These are phyloP conservation scores for Schwanniomyces sp. DNA, from an alignment of 805 yeast genomes.

Conservation along the genomic window DNA sequence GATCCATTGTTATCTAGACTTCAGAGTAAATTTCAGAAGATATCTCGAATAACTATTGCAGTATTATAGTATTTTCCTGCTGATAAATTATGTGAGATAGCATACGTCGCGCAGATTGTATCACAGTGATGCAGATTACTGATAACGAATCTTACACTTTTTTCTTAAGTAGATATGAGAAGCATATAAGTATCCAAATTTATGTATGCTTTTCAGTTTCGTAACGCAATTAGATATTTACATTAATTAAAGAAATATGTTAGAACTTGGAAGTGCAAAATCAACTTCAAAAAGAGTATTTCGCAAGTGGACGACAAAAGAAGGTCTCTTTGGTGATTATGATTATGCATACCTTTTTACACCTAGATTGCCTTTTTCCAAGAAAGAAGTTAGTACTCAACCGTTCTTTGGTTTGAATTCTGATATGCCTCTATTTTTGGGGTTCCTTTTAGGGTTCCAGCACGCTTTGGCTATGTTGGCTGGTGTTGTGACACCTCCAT, in stretches of 20 bases:
- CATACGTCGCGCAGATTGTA: not conserved
- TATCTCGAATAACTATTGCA: too few relatives aligned
- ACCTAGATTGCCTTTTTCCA: constrained; percentile 73
- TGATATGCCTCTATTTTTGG: constrained; percentile 79
- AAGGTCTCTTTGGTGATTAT: constrained; percentile 85
- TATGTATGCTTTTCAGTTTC: too few relatives aligned
- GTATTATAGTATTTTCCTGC: too few relatives aligned
- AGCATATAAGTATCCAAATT: not conserved
- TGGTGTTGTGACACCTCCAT: constrained; percentile 83
- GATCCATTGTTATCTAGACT: too few relatives aligned
- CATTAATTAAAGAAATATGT: not conserved
- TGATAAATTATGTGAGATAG: not conserved
- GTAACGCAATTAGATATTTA: not conserved
- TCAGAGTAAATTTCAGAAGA: too few relatives aligned
- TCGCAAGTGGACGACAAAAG: constrained; percentile 64
- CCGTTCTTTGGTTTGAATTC: constrained; percentile 83
- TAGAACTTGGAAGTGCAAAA: constrained; percentile 9
- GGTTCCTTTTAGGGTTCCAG: constrained; percentile 78
- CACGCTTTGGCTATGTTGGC: constrained; percentile 91
- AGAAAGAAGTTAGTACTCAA: constrained; percentile 49
- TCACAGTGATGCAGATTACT: not conserved
- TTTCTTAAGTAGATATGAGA: not conserved
- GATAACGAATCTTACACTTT: not conserved
- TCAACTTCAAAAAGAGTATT: constrained; percentile 17
- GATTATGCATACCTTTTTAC: constrained; percentile 78